These are phyloP conservation scores for Tilletia horrida DNA, from an alignment of 1,284 basidiomycete species.

Conservation along the genomic window DNA sequence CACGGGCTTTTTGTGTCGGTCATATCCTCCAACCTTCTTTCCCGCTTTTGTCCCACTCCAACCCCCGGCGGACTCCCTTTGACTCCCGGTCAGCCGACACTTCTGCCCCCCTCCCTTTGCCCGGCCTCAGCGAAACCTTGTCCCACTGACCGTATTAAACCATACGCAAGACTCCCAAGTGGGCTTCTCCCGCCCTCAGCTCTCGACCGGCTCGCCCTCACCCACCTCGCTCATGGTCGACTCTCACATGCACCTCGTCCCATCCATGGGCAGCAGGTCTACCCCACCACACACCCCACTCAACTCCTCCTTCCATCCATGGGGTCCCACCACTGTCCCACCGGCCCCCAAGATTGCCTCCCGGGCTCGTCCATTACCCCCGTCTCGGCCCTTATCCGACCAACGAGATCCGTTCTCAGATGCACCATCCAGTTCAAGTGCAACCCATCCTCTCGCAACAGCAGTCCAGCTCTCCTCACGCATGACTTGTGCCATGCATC, in stretches of 20 bases:
- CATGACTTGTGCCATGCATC: conserved; percentile 1
- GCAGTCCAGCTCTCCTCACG: not conserved
- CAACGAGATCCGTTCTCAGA: not conserved
- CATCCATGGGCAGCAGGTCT: not conserved
- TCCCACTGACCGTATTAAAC: too few species aligned
- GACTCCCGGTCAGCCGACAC: too few species aligned
- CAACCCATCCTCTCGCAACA: not conserved
- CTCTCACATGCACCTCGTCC: conserved; percentile 1
- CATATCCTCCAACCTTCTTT: too few species aligned
- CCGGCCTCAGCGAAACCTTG: too few species aligned
- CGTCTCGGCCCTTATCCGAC: not conserved
- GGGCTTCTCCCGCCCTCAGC: too few species aligned
- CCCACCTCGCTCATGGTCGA: not conserved
- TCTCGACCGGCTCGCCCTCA: too few species aligned
- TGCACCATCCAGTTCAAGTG: too few species aligned
- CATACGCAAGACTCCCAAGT: too few species aligned
- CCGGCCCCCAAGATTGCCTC: conserved; percentile 14
- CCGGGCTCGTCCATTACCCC: not conserved
- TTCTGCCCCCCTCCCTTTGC: too few species aligned
- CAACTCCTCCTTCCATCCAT: not conserved
- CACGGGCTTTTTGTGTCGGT: too few species aligned
- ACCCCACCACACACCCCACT: conserved; percentile 3
- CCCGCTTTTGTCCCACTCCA: too few species aligned
- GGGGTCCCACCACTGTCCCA: conserved; percentile 7
- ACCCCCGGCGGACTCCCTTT: too few species aligned